These are phyloP conservation scores for Stagonosporopsis chrysanthemi DNA, from an alignment of 2,329 filamentous ascomycete genomes.

Conservation along the genomic window DNA sequence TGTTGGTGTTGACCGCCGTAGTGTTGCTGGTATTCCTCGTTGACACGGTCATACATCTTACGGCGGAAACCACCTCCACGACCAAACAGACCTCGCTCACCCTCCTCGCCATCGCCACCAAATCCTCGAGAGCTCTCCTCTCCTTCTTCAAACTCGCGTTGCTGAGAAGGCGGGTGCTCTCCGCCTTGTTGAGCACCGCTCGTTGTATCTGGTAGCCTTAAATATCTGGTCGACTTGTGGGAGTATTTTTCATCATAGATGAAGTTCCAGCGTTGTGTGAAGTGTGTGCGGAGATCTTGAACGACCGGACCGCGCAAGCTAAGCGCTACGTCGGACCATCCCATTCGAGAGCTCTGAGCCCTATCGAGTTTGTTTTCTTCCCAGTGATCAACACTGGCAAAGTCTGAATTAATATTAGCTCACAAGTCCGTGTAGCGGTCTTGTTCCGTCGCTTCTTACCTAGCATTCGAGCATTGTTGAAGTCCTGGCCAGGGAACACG, in stretches of 20 bases:
- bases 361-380: conserved; percentile 87
- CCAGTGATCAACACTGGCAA: conserved; percentile 78
- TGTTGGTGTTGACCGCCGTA: conserved; percentile 29
- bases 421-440: fast-evolving
- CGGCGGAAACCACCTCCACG: conserved; percentile 37
- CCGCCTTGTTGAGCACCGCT: conserved; percentile 47
- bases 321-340: conserved; percentile 87
- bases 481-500: conserved; percentile 89
- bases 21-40: conserved; percentile 36
- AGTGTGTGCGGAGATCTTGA: conserved; percentile 77
- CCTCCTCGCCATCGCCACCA: conserved; percentile 39
- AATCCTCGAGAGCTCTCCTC: conserved; percentile 49
- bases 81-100: conserved; percentile 46
- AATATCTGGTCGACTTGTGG: conserved; percentile 61
- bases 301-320: conserved; percentile 78
- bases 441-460: conserved; percentile 66
- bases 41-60: conserved; percentile 38
- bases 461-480: conserved; percentile 85
- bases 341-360: conserved; percentile 82
- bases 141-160: conserved; percentile 44
- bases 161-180: conserved; percentile 52
- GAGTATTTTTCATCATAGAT: conserved; percentile 85
- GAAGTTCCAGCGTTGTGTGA: conserved; percentile 89
- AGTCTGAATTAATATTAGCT: conserved; percentile 57
- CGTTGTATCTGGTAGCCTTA: conserved; percentile 38